Base-by-base conservation (phyloP, 2,329 filamentous ascomycete species). In the Microsporum canis region DNA sequence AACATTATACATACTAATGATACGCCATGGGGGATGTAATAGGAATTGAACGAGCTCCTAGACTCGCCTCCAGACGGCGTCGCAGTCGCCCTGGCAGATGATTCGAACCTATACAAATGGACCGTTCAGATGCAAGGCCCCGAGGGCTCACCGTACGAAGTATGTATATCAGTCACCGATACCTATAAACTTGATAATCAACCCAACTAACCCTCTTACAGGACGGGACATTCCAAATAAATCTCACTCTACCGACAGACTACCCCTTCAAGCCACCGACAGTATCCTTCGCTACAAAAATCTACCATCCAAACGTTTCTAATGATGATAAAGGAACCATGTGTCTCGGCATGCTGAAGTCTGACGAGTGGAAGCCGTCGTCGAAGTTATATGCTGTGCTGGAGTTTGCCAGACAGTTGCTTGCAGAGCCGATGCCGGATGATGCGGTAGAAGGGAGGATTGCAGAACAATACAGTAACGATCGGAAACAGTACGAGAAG, bases 231-330 rank as follows among this genome's bases (percentile, higher is more conserved):
- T 96, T 90, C 82, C 83, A 83, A 66, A 77, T 96, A 63, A 76
- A 85, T 64, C 79, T 96, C 67, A 80, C 76, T 45, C 84, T 96
- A 8, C 90, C 91, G 51, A 94, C 97, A 71, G 94, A 99, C 78
- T 99, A 99, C 73, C 94, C 94, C 49, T 99, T 99, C 94, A 96
- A 91, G 47, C 92, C 94, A 58, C 94, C 94, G 53, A 96, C 96
- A 80, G 96, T 99, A 71, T 89, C 94, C 61, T 99, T 99, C 77
- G 81, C 97, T 59, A 99, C 95, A 68, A 96, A 96, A 78, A 97
- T 99, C 79, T 96, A 95, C 82, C 91, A 96, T 78, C 91, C 91
- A 51, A 96, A 96, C 77, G 84, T 96, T 63, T 90, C 87, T 71
- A 94, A 95, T 80, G 91, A 95, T 74, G 82, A 83, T 71, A 83